Base-by-base conservation (phyloP, 2,329 filamentous ascomycete genomes). In the Trichoderma hamatum region DNA sequence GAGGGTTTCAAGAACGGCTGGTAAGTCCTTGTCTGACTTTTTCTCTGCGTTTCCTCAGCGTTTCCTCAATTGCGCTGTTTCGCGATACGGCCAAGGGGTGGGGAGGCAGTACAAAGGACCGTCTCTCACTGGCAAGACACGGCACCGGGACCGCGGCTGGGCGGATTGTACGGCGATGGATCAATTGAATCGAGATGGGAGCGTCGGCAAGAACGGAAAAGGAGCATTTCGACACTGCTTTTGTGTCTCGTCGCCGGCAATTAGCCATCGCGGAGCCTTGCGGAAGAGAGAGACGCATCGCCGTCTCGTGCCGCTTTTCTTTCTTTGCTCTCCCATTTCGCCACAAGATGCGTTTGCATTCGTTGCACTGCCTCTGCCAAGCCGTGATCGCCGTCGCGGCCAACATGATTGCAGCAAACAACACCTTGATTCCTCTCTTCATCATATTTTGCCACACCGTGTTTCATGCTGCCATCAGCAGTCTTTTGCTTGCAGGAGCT, bases 381-480 rank as follows among this genome's bases (percentile, higher is more conserved):
- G 58, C 58, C 36, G 58, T 49, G 55, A 46, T 49, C 63, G 56
- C 62, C 3, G 54, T 51, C 36, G 55, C 63, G 68, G 68, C 46
- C 55, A 49, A 14, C 68, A 21, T 55, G 19, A 46, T 24, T 13
- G 55, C 55, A 58, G 68, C 63, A 70, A 67, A 58, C 56, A 67
- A 36, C 26, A 30, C 34, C 14, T n/a, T 34, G 16, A 54, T 24
- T 46, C 34, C 32, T 13, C 36, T 43, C 30, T 43, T 24, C n/a
- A 49, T 13, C 46, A n/a, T 49, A n/a, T 14, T 43, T 24, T 34
- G 19, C 21, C 13, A 24, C 51, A 21, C n/a, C 39, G 39, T 39
- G 39, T 32, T 58, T 34, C 28, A 46, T 61, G 19, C 28, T 46
- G 11, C 13, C 43, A 49, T 21, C 46, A 21, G 46, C 19, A 21